Conservation (phyloP, 192 early-diverging fungal species). For the Dissophora globulifera region DNA sequence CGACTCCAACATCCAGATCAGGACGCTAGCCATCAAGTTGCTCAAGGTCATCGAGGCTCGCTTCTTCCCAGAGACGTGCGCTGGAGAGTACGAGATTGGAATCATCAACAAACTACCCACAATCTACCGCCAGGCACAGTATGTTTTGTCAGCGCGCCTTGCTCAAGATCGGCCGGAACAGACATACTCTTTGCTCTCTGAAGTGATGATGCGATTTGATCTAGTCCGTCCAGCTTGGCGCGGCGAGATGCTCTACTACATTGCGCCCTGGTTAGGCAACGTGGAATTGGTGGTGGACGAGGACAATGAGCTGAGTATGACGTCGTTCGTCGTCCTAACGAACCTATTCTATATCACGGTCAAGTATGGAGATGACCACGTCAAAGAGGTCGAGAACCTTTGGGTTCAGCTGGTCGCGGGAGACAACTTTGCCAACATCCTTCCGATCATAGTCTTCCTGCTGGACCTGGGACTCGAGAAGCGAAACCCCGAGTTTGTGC, state of each 20-base stretch:
- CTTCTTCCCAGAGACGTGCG: slow-evolving; percentile 67
- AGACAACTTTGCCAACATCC: slow-evolving; percentile 68
- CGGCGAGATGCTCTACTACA: slow-evolving; percentile 75
- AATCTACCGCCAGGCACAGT: slow-evolving; percentile 85
- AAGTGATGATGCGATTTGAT: slow-evolving; percentile 79
- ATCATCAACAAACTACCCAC: slow-evolving; percentile 76
- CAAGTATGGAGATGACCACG: slow-evolving; percentile 80
- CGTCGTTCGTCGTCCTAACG: slow-evolving; percentile 70
- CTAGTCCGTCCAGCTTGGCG: slow-evolving; percentile 65
- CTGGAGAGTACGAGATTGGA: slow-evolving; percentile 74
- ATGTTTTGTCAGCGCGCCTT: slow-evolving; percentile 71
- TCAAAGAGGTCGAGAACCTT: slow-evolving; percentile 78
- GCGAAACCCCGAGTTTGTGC: slow-evolving; percentile 82
- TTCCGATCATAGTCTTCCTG: slow-evolving; percentile 75
- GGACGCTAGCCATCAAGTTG: slow-evolving; percentile 76
- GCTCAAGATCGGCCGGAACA: slow-evolving; percentile 70
- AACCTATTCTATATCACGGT: slow-evolving; percentile 87
- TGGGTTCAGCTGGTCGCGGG: slow-evolving; percentile 79
- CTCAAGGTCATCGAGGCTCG: slow-evolving; percentile 77
- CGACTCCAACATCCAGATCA: slow-evolving; percentile 72
- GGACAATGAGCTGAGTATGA: slow-evolving; percentile 56
- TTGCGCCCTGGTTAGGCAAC: slow-evolving; percentile 87
- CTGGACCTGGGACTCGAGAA: slow-evolving; percentile 76
- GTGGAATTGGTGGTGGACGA: slow-evolving; percentile 67
- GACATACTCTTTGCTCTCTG: slow-evolving; percentile 78